Evolutionary conservation across 768 basidiomycete genomes (phyloP), one percentile per base, ranked within the genome.

Genomic region (Phanerochaete carnosa): DNA sequence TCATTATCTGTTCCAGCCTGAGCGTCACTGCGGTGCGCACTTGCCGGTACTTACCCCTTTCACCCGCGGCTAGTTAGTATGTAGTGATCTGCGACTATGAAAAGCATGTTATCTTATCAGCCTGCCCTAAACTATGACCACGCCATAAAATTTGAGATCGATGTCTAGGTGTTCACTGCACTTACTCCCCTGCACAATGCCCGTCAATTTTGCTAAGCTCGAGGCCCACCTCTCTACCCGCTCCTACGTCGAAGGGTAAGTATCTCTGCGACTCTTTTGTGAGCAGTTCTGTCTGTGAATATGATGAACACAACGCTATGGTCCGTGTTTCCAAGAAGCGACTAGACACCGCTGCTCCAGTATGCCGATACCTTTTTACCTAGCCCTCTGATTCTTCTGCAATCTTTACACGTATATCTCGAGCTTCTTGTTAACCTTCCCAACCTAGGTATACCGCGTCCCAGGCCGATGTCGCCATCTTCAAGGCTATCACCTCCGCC

Each of bases 241-340:
- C 73, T 93, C 93, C 61, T 96, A 96, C 74, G 81, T 96, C 53
- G 91, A 95, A 73, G 94, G 94, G 94, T 95, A 59, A 83, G 91
- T 82, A 22, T 32, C 35, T 57, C 61, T 52, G 19, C 45, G 23
- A 25, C n/a, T 61, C 52, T 53, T 49, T 52, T 33, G 30, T 22
- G 45, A 50, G 43, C 55, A 33, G 28, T 55, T 46, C 32, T 32
- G 35, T 51, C 39, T 65, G 63, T 60, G 59, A 66, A 58, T 61
- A 61, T 63, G 69, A 67, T 82, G 88, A 92, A 90, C 90, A 91
- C 65, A 67, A 78, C 73, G 89, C 89, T 90, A 90, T 92, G 92
- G 92, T 94, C 91, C 92, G 92, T 92, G 91, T 93, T 93, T 90
- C 92, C 84, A 87, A 93, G 89, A 86, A 84, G 89, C 86, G 90